Evolutionary conservation across 768 basidiomycete species (phyloP).

Genomic region (Gloeostereum incarnatum): DNA sequence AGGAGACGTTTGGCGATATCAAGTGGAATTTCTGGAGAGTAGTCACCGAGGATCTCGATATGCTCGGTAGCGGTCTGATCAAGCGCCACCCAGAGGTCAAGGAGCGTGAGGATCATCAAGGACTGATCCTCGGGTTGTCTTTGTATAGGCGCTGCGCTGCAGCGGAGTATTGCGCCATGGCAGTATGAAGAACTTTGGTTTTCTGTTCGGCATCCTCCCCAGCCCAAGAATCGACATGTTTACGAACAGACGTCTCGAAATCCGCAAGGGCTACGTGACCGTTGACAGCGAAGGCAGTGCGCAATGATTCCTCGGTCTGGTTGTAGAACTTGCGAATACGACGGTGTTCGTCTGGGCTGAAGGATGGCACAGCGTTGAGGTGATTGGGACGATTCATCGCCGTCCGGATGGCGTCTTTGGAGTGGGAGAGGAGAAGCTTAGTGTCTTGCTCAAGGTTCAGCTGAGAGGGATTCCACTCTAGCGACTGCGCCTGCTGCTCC

Average conservation of each 20-base stretch:
- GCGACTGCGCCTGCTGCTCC: constrained; percentile 11
- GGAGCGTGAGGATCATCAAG: constrained; percentile 30
- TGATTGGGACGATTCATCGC: too few relatives aligned
- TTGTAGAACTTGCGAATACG: too few relatives aligned
- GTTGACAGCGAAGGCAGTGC: constrained; percentile 7
- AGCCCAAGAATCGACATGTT: constrained; percentile 20
- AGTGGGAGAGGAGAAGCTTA: constrained; percentile 19
- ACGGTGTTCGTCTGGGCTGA: too few relatives aligned
- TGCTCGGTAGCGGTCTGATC: constrained; percentile 23
- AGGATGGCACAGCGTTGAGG: too few relatives aligned
- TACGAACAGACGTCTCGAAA: constrained; percentile 23
- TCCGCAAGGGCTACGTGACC: constrained; percentile 25
- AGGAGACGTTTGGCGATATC: constrained; percentile 29
- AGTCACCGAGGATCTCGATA: constrained; percentile 28
- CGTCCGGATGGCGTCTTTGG: constrained; percentile 8
- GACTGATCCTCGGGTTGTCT: constrained; percentile 28
- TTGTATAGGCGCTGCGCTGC: constrained; percentile 16
- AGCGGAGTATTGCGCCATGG: constrained; percentile 15
- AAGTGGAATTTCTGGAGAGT: constrained; percentile 33
- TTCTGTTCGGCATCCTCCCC: constrained; percentile 9
- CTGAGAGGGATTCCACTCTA: constrained; percentile 13
- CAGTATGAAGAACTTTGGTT: constrained; percentile 14
- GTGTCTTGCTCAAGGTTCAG: constrained; percentile 20
- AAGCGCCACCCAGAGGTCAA: constrained; percentile 40
- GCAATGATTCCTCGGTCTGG: constrained; percentile 1